Base-by-base conservation (phyloP, 2,329 filamentous ascomycete genomes). In the Diaporthe capsici region DNA sequence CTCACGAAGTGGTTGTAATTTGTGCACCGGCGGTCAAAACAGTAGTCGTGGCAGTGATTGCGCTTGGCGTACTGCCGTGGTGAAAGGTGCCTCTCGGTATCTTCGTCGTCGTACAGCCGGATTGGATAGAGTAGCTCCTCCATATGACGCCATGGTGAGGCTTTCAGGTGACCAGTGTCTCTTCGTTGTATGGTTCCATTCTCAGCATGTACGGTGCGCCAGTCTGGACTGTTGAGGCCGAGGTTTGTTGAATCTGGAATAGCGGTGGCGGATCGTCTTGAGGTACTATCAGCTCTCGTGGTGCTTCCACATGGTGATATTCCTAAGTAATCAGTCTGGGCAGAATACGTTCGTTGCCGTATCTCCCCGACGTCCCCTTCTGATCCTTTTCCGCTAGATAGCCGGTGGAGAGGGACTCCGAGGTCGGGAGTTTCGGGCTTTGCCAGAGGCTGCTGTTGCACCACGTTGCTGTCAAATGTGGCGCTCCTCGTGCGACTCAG, bases 91-190 rank as follows among this genome's bases (percentile, higher is more conserved):
- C 78, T 72, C 1, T 28, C 49, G 4, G 49, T 55, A 3, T 75
- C 71, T 5, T 77, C 77, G 44, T 79, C 79, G 37, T 80, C 74
- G 49, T 76, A 80, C 1, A 80, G 72, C 7, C 78, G 77, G 10
- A 80, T 76, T 0, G 57, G 57, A 37, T 81, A 80, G 7, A 81
- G 74, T 5, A 78, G 72, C 25, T 78, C 57, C 51, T 80, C 79
- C 79, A 81, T 81, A 44, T 80, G 79, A 49, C 76, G 57, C 80
- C 80, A 81, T 0, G 80, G 80, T 8, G 80, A 81, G 5, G 79
- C 77, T 65, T 42, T 42, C 39, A 68, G 25, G 34, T 75, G 61
- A 39, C 20, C 39, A 12, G 49, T 74, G 7, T 22, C 3, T 7
- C 34, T 28, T 15, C 51, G 53, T 12, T 53, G 49, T 17, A 42